Evolutionary conservation across 1,284 basidiomycete genomes (phyloP).

Genomic region (Clitocybe nebularis): DNA sequence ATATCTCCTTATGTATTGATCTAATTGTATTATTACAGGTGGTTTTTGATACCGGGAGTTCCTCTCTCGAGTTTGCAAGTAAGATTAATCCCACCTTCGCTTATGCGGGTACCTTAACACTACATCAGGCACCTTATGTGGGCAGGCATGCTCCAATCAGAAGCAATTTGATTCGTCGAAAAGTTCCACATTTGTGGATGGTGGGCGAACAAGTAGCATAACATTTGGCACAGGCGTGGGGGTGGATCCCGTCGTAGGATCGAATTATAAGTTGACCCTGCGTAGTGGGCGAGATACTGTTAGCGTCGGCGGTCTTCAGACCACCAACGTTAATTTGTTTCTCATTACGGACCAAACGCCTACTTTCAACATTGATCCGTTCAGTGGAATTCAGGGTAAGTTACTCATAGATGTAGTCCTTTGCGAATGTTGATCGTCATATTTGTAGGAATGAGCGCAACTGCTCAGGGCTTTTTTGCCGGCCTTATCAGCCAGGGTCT

Average conservation of each 20-base stretch:
- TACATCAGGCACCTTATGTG: constrained; percentile 45
- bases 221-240: constrained; percentile 53
- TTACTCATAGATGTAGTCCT: constrained; percentile 1
- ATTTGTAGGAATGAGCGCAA: constrained; percentile 41
- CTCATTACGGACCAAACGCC: constrained; percentile 49
- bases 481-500: constrained; percentile 43
- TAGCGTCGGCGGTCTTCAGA: constrained; percentile 39
- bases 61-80: constrained; percentile 47
- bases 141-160: constrained; percentile 38
- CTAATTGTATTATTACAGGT: constrained; percentile 26
- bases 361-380: constrained; percentile 48
- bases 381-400: constrained; percentile 50
- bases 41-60: constrained; percentile 54
- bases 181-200: constrained; percentile 48
- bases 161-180: constrained; percentile 42
- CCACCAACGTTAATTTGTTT: constrained; percentile 35
- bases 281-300: constrained; percentile 43
- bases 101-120: too few species aligned
- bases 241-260: constrained; percentile 48
- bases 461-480: constrained; percentile 46
- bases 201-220: constrained; percentile 34
- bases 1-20: not conserved
- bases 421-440: constrained; percentile 7
- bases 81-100: too few species aligned
- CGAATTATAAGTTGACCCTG: constrained; percentile 40